phyloP scores from a whole-genome alignment of 805 yeast species.

The Tetrapisispora arboricola region DNA sequence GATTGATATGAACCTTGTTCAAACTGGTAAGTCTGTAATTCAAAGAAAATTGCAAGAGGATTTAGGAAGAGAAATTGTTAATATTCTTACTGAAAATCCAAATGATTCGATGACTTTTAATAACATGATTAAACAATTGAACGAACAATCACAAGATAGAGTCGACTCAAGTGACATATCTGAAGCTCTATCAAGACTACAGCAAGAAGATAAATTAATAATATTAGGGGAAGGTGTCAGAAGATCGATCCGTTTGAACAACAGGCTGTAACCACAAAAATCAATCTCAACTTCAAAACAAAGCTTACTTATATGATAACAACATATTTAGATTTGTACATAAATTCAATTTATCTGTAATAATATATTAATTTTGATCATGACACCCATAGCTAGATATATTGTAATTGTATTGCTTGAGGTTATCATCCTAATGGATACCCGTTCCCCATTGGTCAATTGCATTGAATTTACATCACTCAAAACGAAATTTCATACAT shows the following conservation, averaged over 20 bases:
- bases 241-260: constrained; percentile 41
- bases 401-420: no score
- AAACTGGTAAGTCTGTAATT: constrained; percentile 87
- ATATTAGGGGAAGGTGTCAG: constrained; percentile 66
- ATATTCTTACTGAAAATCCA: constrained; percentile 40
- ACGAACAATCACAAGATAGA: constrained; percentile 47
- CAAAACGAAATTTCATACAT: no score
- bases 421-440: no score
- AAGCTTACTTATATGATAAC: no score
- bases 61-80: constrained; percentile 49
- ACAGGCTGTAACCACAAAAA: constrained; percentile 14
- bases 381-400: no score
- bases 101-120: constrained; percentile 45
- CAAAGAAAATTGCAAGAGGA: constrained; percentile 74
- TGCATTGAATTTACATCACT: no score
- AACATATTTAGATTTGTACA: neutral
- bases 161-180: constrained; percentile 65
- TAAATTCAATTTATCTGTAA: neutral
- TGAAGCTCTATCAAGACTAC: constrained; percentile 56
- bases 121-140: constrained; percentile 49
- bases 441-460: no score
- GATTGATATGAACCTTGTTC: constrained; percentile 94
- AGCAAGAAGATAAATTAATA: constrained; percentile 57
- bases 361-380: neutral
- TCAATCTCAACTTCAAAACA: no score